Conservation (phyloP, 2,329 filamentous ascomycete genomes). For the Geosmithia morbida region DNA sequence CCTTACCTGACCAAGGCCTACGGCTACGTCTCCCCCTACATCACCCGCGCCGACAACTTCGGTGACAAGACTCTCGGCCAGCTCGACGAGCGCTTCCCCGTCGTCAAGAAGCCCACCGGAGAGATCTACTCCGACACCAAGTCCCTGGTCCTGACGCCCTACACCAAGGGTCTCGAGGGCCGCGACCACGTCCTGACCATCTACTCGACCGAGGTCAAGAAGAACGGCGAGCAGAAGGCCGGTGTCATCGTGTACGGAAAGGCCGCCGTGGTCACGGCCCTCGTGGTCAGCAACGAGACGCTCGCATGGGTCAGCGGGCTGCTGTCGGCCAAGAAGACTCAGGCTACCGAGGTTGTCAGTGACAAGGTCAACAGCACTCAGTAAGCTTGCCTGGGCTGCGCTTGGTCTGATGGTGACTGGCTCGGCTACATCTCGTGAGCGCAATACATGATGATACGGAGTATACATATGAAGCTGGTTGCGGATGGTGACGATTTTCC, state of each 20-base stretch:
- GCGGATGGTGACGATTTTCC: neutral
- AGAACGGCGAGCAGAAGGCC: constrained; percentile 31
- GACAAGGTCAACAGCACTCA: constrained; percentile 9
- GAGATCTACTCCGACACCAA: constrained; percentile 54
- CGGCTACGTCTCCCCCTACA: constrained; percentile 71
- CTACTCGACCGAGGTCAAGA: constrained; percentile 46
- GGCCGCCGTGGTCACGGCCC: constrained; percentile 51
- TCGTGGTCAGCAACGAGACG: constrained; percentile 53
- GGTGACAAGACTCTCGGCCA: constrained; percentile 57
- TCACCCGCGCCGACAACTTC: constrained; percentile 65
- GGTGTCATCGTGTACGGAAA: constrained; percentile 54
- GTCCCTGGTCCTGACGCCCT: constrained; percentile 45
- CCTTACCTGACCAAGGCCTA: constrained; percentile 61
- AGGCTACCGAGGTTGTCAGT: constrained; percentile 40
- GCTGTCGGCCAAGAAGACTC: constrained; percentile 46
- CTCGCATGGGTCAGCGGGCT: constrained; percentile 45
- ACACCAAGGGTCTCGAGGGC: constrained; percentile 45
- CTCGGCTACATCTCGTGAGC: neutral
- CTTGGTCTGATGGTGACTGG: neutral
- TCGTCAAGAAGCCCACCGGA: constrained; percentile 60
- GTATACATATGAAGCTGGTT: neutral
- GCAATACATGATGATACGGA: neutral
- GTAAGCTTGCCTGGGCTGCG: no score
- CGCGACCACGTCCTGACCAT: constrained; percentile 45
- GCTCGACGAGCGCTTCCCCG: constrained; percentile 57